phyloP scores from a whole-genome alignment of 2,329 filamentous ascomycete genomes.

The Pseudogymnoascus sp. region DNA sequence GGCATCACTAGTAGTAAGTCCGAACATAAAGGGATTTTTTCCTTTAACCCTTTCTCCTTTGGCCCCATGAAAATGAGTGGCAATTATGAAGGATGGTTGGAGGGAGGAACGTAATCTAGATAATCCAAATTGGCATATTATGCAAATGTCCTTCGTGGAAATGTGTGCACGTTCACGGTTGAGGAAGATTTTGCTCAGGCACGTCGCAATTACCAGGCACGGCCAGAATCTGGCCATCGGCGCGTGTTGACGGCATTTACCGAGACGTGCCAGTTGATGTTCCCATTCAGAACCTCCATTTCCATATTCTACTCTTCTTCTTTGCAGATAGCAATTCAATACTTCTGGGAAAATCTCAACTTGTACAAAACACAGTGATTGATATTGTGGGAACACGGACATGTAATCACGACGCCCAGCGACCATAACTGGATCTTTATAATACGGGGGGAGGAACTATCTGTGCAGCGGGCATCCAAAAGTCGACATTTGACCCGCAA shows the following conservation, averaged over 20 bases:
- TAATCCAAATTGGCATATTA: not conserved
- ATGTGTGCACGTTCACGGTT: not conserved
- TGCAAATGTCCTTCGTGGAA: not conserved
- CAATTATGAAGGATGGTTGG: not conserved
- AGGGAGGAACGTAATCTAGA: too few species aligned
- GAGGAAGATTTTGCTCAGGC: slow-evolving; percentile 1
- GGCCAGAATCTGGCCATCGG: slow-evolving; percentile 6
- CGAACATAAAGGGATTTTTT: not conserved
- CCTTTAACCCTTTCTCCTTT: not conserved
- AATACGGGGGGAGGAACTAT: slow-evolving; percentile 7
- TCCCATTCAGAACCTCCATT: slow-evolving; percentile 9
- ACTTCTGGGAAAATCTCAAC: not conserved
- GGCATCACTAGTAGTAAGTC: not conserved
- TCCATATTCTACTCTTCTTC: slow-evolving; percentile 1
- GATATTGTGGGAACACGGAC: slow-evolving; percentile 5
- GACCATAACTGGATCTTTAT: not conserved
- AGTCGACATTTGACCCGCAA: slow-evolving; percentile 4
- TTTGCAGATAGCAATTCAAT: slow-evolving; percentile 8
- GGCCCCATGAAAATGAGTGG: not conserved
- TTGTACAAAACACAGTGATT: slow-evolving; percentile 4
- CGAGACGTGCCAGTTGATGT: slow-evolving; percentile 4
- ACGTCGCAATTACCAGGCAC: slow-evolving; percentile 6
- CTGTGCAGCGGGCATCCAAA: slow-evolving; percentile 1
- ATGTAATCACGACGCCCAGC: slow-evolving; percentile 1
- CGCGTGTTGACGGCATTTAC: slow-evolving; percentile 3